Base-by-base conservation (phyloP, 2,329 filamentous ascomycete species). In the Stagonosporopsis vannaccii region DNA sequence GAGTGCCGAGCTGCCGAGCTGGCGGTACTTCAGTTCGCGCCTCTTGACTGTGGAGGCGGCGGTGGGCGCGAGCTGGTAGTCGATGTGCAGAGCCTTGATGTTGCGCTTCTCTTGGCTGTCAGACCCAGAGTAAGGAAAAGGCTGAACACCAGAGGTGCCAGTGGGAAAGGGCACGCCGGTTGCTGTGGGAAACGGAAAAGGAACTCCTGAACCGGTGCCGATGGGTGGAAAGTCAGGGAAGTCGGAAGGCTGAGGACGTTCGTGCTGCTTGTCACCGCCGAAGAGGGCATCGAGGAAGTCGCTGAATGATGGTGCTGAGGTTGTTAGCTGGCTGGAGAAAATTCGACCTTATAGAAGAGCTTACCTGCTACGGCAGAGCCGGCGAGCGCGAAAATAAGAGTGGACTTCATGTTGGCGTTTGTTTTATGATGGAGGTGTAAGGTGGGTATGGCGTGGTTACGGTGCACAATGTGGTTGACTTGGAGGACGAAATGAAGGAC, bases 351-450 rank as follows among this genome's bases (percentile, higher is more conserved):
- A 35, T 36, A 15, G 8, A 3, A 7, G 37, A 4, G 39, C 50
- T 1, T 61, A 67, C 65, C 52, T 44, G 68, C 67, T 5, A 62
- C 32, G 26, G 67, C 47, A n/a, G 63, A 59, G 52, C 68, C 57
- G 37, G 62, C 56, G 39, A 71, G 62, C 36, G 67, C 59, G 37
- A 71, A 57, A 12, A 69, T 42, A 28, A 71, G 46, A 36, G 58
- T 33, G 28, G 62, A 62, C 55, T 58, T 66, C 68, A 71, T 71
- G n/a, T 52, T 61, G 58, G 44, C n/a, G n/a, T 17, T 8, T 25
- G 25, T n/a, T 40, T 37, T n/a, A 7, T 22, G 19, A 8, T 19
- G 19, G 19, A 33, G 12, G 9, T 45, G 45, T 22, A 32, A 36
- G 19, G 25, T 40, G 44, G 44, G 13, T 28, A 26, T 23, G 17